phyloP scores from a whole-genome alignment of 129 eudicot genomes.

The carrot (Daucus carota) region DH1_v3.0 NC_030382.2:48261501-48262000 shows the following conservation, averaged over 20 bases:
- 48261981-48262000: too few relatives aligned
- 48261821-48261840: too few relatives aligned
- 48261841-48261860: too few relatives aligned
- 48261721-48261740: too few relatives aligned
- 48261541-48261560: not conserved
- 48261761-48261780: too few relatives aligned
- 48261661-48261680: constrained; percentile 4
- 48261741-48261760: too few relatives aligned
- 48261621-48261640: not conserved
- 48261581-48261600: not conserved
- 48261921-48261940: not conserved
- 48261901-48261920: not conserved
- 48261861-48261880: too few relatives aligned
- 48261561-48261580: not conserved
- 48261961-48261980: not conserved
- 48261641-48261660: constrained; percentile 3
- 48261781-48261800: too few relatives aligned
- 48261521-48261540: not conserved
- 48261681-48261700: not conserved
- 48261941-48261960: constrained; percentile 2
- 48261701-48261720: not conserved
- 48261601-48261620: not conserved
- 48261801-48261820: too few relatives aligned
- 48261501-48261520: too few relatives aligned
- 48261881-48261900: too few relatives aligned